Conservation (phyloP, 495 filamentous ascomycete genomes). For the Penicillium psychrofluorescens region DNA sequence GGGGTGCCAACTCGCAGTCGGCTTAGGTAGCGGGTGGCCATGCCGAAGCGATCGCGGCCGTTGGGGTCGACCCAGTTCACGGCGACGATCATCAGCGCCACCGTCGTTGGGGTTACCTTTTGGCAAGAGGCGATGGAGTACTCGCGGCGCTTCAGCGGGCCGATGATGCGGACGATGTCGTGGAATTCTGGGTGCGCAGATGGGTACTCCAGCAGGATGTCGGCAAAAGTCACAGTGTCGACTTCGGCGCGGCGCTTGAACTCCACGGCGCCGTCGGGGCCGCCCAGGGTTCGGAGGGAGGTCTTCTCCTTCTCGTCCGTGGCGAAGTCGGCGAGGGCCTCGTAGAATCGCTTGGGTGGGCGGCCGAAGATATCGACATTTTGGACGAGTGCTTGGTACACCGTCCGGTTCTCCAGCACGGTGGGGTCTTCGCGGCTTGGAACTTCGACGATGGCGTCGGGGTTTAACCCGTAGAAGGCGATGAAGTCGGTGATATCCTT, state of each 20-base stretch:
- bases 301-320: slow-evolving; percentile 74
- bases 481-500: slow-evolving; percentile 79
- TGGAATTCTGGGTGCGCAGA: slow-evolving; percentile 87
- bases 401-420: slow-evolving; percentile 80
- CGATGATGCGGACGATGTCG: slow-evolving; percentile 83
- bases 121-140: slow-evolving; percentile 97
- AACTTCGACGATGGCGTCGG: slow-evolving; percentile 80
- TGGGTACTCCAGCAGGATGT: slow-evolving; percentile 78
- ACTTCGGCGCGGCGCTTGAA: slow-evolving; percentile 94
- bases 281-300: slow-evolving; percentile 66
- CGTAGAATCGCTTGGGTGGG: slow-evolving; percentile 96
- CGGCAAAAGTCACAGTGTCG: slow-evolving; percentile 87
- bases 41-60: slow-evolving; percentile 85
- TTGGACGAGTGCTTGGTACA: slow-evolving; percentile 86
- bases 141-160: slow-evolving; percentile 89
- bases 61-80: slow-evolving; percentile 86
- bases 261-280: slow-evolving; percentile 79
- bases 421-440: slow-evolving; percentile 74
- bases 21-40: slow-evolving; percentile 84
- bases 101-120: slow-evolving; percentile 76
- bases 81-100: slow-evolving; percentile 96
- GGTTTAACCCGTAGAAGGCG: slow-evolving; percentile 73
- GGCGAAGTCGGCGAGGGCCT: slow-evolving; percentile 81
- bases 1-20: slow-evolving; percentile 62
- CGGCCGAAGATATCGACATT: slow-evolving; percentile 97